Base-by-base conservation (phyloP, 345 rosid genomes). In the Pistacia atlantica region DNA sequence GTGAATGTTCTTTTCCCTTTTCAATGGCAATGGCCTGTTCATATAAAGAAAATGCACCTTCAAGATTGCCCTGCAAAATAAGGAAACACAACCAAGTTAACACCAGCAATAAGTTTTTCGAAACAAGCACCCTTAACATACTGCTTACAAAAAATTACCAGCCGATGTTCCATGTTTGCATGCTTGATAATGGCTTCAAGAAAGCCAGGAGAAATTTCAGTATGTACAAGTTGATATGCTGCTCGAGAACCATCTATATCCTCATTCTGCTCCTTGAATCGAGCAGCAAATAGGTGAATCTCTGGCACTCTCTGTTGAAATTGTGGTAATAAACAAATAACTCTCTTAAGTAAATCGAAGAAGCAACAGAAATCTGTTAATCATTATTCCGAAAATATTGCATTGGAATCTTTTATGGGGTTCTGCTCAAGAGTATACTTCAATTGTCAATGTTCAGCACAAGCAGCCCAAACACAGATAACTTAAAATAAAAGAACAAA, bases 21-120 rank as follows among this genome's bases (percentile, higher is more conserved):
- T 97, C 99, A 84, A 94, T 90, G 75, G 99, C 91, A 80, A 90
- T 94, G 48, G 96, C 91, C 79, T 97, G 98, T 74, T 97, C 98
- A 75, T 92, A 97, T 75, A 92, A 76, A 7, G 91, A 86, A 75
- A 86, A 89, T 20, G 96, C 92, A 77, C 86, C 93, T 71, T 94
- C 94, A 75, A 90, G 84, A 65, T 91, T 92, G 12, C 95, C 98
- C 98, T 97, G 81, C 79, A 86, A 58, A 71, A 83, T n/a, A 55
- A 58, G 61, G 64, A 79, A 45, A 77, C 67, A 79, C 8, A 65
- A 76, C 42, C 25, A 60, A 71, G 80, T 77, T 42, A 84, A 67
- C 49, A 64, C 22, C 73, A 37, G 42, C 64, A 74, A 54, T 16
- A 75, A 67, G 46, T 57, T 14, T 42, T 11, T 70, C 37, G 58